phyloP scores from a whole-genome alignment of 331 rosid genomes.

The Quercus tomentella region DNA sequence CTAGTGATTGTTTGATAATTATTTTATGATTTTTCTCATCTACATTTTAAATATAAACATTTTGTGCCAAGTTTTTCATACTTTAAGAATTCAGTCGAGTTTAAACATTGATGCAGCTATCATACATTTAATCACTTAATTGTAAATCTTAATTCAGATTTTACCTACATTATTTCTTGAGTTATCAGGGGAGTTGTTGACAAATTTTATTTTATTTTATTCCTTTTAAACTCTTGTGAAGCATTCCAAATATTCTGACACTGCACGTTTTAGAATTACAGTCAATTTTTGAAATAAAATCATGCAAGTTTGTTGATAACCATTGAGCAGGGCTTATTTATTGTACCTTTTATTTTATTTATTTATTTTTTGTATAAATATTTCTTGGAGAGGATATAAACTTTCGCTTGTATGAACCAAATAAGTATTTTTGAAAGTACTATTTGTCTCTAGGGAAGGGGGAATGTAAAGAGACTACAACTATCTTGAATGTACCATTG shows the following conservation, averaged over 20 bases:
- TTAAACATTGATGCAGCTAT: too few relatives aligned
- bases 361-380: background rate
- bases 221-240: too few relatives aligned
- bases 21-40: background rate
- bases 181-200: too few relatives aligned
- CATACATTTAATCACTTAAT: background rate
- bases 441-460: background rate
- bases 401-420: constrained; percentile 12
- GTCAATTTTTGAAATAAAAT: background rate
- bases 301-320: background rate
- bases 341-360: background rate
- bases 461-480: constrained; percentile 1
- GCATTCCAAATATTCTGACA: too few relatives aligned
- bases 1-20: background rate
- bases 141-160: too few relatives aligned
- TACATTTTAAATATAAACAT: too few relatives aligned
- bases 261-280: background rate
- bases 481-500: background rate
- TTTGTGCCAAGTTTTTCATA: too few relatives aligned
- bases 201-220: too few relatives aligned
- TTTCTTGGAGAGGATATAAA: background rate
- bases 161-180: too few relatives aligned
- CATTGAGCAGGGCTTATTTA: background rate
- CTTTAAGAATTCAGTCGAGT: too few relatives aligned
- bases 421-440: background rate